phyloP scores from a whole-genome alignment of 371 early-diverging fungal species.

The Lichtheimia ramosa region DNA sequence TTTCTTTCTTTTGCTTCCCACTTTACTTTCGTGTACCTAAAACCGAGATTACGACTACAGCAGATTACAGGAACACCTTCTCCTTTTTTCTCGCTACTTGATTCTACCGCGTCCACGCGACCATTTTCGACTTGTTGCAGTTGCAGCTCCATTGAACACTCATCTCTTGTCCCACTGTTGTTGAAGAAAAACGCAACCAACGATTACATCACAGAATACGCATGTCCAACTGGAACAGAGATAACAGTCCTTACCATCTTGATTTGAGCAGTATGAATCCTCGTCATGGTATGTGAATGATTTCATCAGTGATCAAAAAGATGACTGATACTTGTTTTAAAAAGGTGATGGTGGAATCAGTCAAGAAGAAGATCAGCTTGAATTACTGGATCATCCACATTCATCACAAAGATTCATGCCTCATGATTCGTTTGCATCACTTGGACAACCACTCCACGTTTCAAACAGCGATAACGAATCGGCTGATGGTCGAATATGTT shows the following conservation, averaged over 20 bases:
- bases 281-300: constrained; percentile 10
- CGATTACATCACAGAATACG: not conserved
- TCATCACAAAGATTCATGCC: constrained; percentile 16
- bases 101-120: too few relatives aligned
- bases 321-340: constrained; percentile 9
- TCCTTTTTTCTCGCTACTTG: too few relatives aligned
- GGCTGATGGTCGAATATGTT: constrained; percentile 32
- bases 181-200: too few relatives aligned
- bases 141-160: too few relatives aligned
- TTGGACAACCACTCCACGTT: constrained; percentile 13
- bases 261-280: constrained; percentile 12
- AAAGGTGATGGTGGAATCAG: constrained; percentile 32
- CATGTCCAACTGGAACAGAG: constrained; percentile 11
- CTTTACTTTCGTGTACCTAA: too few relatives aligned
- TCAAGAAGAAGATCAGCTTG: constrained; percentile 33
- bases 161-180: too few relatives aligned
- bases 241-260: constrained; percentile 1
- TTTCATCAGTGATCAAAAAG: not conserved
- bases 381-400: constrained; percentile 21
- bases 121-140: too few relatives aligned
- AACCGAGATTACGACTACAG: too few relatives aligned
- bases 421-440: constrained; percentile 27
- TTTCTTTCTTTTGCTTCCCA: too few relatives aligned
- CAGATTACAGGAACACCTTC: too few relatives aligned
- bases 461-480: constrained; percentile 28